Percentiles rank a stretch among this genome's conserved stretches.
Evolutionary conservation across 257 asterid genomes (phyloP).

Genomic region (Orobanche coerulescens): DNA sequence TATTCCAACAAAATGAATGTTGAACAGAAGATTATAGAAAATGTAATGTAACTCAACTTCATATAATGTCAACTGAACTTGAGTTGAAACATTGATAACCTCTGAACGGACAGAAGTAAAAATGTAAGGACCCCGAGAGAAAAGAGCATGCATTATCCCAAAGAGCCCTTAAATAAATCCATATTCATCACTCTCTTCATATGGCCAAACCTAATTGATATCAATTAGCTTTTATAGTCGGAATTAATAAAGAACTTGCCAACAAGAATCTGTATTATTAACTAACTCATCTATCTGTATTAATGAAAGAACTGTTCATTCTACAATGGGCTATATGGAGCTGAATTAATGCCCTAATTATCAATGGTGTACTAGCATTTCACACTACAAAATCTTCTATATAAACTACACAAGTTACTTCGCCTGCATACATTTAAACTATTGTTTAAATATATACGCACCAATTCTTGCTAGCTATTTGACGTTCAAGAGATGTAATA

Average conservation of each 20-base stretch:
- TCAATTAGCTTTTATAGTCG: slow-evolving; percentile 23
- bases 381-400: slow-evolving; percentile 6
- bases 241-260: slow-evolving; percentile 19
- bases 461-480: slow-evolving; percentile 2
- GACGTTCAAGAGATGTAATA: slow-evolving; percentile 15
- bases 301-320: too few relatives aligned
- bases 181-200: slow-evolving; percentile 76
- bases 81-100: slow-evolving; percentile 48
- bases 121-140: slow-evolving; percentile 51
- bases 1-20: slow-evolving; percentile 24
- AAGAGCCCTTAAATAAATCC: slow-evolving; percentile 90
- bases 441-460: slow-evolving; percentile 7
- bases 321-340: slow-evolving; percentile 6
- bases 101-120: slow-evolving; percentile 50
- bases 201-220: slow-evolving; percentile 80
- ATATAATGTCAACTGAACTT: background rate
- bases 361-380: background rate
- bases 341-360: slow-evolving; percentile 1
- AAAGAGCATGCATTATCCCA: slow-evolving; percentile 62
- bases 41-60: background rate
- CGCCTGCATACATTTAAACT: slow-evolving; percentile 1
- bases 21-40: slow-evolving; percentile 1
- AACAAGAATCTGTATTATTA: too few relatives aligned
- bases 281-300: too few relatives aligned
- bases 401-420: slow-evolving; percentile 4